phyloP scores from a whole-genome alignment of 1,284 basidiomycete genomes.

The Tylopilus orsonianus region DNA sequence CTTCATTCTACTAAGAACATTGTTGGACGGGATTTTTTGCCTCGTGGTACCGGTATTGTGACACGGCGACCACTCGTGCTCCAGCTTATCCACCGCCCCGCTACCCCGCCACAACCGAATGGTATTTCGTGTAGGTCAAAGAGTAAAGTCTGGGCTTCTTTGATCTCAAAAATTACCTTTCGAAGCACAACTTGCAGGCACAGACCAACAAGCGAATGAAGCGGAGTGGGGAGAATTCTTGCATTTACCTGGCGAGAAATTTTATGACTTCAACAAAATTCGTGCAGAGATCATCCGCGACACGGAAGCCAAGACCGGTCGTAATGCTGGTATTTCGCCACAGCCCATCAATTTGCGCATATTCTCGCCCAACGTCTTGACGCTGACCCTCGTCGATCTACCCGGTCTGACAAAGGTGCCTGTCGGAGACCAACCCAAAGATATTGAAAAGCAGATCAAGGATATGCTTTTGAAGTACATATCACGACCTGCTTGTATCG shows the following conservation, averaged over 20 bases:
- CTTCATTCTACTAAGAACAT: slow-evolving; percentile 68
- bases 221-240: slow-evolving; percentile 99
- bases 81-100: slow-evolving; percentile 89
- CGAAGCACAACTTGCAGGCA: slow-evolving; percentile 47
- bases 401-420: slow-evolving; percentile 97
- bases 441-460: slow-evolving; percentile 96
- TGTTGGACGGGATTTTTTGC: slow-evolving; percentile 95
- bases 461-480: slow-evolving; percentile 98
- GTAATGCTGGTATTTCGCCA: slow-evolving; percentile 95
- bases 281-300: slow-evolving; percentile 95
- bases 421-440: slow-evolving; percentile 95
- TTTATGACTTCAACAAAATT: slow-evolving; percentile 97
- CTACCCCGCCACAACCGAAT: slow-evolving; percentile 48
- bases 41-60: slow-evolving; percentile 97
- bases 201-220: slow-evolving; percentile 74
- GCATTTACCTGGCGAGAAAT: slow-evolving; percentile 94
- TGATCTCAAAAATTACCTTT: slow-evolving; percentile 6
- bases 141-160: slow-evolving; percentile 3
- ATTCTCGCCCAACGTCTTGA: slow-evolving; percentile 95
- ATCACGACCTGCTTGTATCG: slow-evolving; percentile 85
- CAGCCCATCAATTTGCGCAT: slow-evolving; percentile 96
- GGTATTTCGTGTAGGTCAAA: slow-evolving; percentile 39
- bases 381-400: slow-evolving; percentile 94
- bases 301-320: slow-evolving; percentile 97
- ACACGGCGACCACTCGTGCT: slow-evolving; percentile 93